Evolutionary conservation across 352 stramenopile genomes (phyloP).

Genomic region (Pythium dissimile): DNA sequence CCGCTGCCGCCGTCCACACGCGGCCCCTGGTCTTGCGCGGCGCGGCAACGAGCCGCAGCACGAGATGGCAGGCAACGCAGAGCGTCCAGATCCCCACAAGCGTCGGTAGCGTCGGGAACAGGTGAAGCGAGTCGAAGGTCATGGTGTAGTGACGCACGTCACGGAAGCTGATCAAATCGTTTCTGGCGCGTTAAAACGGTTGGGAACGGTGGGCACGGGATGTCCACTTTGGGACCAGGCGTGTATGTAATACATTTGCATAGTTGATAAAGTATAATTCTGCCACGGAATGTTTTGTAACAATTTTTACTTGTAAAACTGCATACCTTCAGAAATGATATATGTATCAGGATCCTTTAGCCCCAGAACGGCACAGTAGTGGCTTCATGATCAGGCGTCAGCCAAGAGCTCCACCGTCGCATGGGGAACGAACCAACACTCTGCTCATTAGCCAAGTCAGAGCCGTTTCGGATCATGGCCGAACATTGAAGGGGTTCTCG

Average conservation of each 20-base stretch:
- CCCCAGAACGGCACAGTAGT: not conserved
- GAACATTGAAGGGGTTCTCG: not conserved
- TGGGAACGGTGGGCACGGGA: no score
- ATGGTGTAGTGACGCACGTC: not conserved
- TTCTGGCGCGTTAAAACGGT: no score
- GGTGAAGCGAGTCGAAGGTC: constrained; percentile 30
- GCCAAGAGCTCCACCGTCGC: not conserved
- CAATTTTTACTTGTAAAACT: no score
- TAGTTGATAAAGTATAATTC: no score
- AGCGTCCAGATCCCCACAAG: constrained; percentile 29
- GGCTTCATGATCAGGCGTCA: not conserved
- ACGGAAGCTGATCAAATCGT: no score
- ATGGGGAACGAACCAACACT: not conserved
- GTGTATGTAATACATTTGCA: no score
- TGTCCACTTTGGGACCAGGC: no score
- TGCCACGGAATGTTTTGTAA: no score
- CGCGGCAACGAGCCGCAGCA: constrained; percentile 13
- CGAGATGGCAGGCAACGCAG: constrained; percentile 30
- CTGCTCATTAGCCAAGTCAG: not conserved
- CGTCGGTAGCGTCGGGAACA: constrained; percentile 37
- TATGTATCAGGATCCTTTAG: no score
- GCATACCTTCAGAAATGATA: no score
- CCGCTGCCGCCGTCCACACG: not conserved
- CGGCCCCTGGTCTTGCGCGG: not conserved
- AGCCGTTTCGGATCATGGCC: not conserved